A percentile compares a stretch with the other conserved stretches of the same genome.
phyloP scores from a whole-genome alignment of 495 filamentous ascomycete species.

The Aspergillus ostianus region DNA sequence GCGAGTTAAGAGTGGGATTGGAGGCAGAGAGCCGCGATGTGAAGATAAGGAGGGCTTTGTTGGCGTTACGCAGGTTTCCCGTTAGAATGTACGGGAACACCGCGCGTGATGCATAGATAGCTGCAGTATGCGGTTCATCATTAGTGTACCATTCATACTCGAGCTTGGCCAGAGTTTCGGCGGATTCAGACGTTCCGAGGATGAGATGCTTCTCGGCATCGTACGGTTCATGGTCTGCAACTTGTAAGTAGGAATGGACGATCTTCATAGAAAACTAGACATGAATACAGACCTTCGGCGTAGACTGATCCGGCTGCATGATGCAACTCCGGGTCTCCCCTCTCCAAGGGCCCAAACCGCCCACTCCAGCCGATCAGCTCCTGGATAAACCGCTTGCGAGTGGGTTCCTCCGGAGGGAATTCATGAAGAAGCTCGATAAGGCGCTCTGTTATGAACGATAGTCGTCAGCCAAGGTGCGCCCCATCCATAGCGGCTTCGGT shows the following conservation, averaged over 20 bases:
- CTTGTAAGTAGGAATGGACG: slow-evolving; percentile 13
- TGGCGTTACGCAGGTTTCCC: slow-evolving; percentile 86
- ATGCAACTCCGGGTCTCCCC: slow-evolving; percentile 93
- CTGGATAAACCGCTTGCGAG: slow-evolving; percentile 83
- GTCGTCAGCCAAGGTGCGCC: neutral
- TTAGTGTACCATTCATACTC: slow-evolving; percentile 93
- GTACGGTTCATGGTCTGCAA: slow-evolving; percentile 76
- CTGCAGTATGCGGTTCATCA: slow-evolving; percentile 84
- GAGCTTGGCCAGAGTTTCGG: slow-evolving; percentile 71
- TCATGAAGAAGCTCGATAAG: slow-evolving; percentile 66
- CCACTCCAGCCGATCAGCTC: slow-evolving; percentile 89
- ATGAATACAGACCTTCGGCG: slow-evolving; percentile 63
- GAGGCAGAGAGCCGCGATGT: slow-evolving; percentile 65
- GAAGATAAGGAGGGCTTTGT: slow-evolving; percentile 77
- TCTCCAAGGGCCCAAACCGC: slow-evolving; percentile 79
- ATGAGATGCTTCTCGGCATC: slow-evolving; percentile 89
- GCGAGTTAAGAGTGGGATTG: slow-evolving; percentile 68
- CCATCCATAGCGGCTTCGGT: neutral
- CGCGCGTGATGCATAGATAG: slow-evolving; percentile 84
- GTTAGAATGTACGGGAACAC: slow-evolving; percentile 89
- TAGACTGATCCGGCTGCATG: slow-evolving; percentile 87
- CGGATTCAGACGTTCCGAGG: slow-evolving; percentile 85
- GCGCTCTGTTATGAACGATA: slow-evolving; percentile 40
- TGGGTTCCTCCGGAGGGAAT: slow-evolving; percentile 82
- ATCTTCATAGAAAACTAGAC: neutral